Conservation (phyloP, 495 filamentous ascomycete genomes). For the Xanthoparmelia taractica region DNA sequence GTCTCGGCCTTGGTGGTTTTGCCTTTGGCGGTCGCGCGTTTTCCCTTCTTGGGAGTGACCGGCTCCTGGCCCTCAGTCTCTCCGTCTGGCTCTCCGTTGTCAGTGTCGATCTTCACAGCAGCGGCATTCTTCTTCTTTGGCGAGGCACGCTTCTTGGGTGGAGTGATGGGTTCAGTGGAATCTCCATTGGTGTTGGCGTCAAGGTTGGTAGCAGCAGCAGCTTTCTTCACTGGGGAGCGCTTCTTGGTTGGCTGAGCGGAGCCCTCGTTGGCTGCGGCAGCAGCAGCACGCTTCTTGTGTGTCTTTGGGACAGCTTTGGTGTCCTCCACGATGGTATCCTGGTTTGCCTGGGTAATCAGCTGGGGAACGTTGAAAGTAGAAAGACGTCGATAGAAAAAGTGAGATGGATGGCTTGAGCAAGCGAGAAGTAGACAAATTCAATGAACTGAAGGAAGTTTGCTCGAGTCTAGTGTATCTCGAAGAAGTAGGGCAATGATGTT, state of each 20-base stretch:
- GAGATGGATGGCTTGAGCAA: background rate
- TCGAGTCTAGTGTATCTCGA: background rate
- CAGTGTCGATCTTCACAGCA: background rate
- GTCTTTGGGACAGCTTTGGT: conserved; percentile 1
- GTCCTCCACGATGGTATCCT: background rate
- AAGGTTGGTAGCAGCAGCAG: background rate
- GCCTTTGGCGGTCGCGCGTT: background rate
- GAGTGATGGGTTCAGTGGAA: background rate
- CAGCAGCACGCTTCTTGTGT: conserved; percentile 17
- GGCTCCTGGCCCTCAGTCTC: conserved; percentile 2
- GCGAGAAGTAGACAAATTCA: background rate
- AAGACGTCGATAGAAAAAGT: background rate
- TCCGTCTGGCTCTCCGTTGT: background rate
- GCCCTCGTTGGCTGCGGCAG: background rate
- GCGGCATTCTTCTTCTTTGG: background rate
- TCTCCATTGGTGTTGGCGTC: background rate
- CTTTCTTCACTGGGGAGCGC: conserved; percentile 2
- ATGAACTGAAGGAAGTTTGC: background rate
- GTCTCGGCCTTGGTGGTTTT: background rate
- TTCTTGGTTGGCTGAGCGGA: conserved; percentile 14
- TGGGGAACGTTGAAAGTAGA: background rate
- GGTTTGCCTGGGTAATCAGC: background rate
- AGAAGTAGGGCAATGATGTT: no score
- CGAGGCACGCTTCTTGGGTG: background rate
- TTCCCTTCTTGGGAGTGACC: conserved; percentile 1